phyloP scores from a whole-genome alignment of 352 stramenopile genomes.

The Globisporangium nunn region DNA sequence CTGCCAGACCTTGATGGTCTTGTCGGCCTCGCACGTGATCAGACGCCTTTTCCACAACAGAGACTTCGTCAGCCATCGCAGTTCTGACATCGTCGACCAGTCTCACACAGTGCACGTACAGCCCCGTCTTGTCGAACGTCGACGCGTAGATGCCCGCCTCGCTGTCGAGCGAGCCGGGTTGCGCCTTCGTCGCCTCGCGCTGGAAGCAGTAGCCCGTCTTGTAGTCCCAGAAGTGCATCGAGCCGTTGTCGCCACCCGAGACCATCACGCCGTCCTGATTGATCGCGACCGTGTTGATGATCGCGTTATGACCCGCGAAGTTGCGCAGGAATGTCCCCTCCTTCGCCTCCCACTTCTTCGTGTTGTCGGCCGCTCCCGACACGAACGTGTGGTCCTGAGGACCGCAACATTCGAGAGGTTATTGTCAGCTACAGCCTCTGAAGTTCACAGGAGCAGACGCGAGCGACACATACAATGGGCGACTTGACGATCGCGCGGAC shows the following conservation, averaged over 20 bases:
- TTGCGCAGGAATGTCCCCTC: conserved; percentile 96
- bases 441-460: not conserved
- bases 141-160: conserved; percentile 97
- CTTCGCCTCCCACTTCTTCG: conserved; percentile 98
- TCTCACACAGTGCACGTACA: conserved; percentile 37
- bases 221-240: conserved; percentile 99
- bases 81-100: not conserved
- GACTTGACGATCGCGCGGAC: conserved; percentile 90
- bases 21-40: conserved; percentile 98
- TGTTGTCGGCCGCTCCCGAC: conserved; percentile 94
- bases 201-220: conserved; percentile 97
- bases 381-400: conserved; percentile 96
- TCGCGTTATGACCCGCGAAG: conserved; percentile 95
- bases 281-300: conserved; percentile 97
- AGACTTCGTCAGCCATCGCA: not conserved
- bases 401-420: no score
- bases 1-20: conserved; percentile 99
- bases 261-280: conserved; percentile 98
- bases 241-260: conserved; percentile 96
- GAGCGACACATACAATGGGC: conserved; percentile 41
- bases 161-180: conserved; percentile 95
- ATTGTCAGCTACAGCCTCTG: not conserved
- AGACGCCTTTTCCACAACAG: conserved; percentile 72
- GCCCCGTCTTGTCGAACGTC: conserved; percentile 96
- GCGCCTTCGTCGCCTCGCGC: conserved; percentile 89